These are phyloP conservation scores for Xylaria bambusicola DNA, from an alignment of 495 filamentous ascomycete genomes.

Conservation along the genomic window DNA sequence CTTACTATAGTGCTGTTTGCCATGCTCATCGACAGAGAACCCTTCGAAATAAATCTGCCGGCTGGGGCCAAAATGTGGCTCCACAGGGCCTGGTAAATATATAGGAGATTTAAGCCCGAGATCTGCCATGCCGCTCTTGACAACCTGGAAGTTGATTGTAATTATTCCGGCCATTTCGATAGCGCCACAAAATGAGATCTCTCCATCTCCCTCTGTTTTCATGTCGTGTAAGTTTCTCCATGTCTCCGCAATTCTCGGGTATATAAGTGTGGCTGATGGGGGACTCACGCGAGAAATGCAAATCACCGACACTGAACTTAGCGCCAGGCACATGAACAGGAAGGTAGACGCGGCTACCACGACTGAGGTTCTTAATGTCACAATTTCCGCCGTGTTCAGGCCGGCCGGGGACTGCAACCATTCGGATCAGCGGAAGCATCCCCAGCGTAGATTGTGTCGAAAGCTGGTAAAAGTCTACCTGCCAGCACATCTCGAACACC, in stretches of 20 bases:
- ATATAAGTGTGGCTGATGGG: background rate
- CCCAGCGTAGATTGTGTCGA: too few species aligned
- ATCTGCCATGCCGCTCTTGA: constrained; percentile 78
- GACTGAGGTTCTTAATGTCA: constrained; percentile 88
- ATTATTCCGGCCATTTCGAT: constrained; percentile 97
- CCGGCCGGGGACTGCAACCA: constrained; percentile 77
- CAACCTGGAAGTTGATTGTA: constrained; percentile 85
- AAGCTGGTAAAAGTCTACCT: too few species aligned
- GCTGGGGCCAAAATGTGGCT: constrained; percentile 86
- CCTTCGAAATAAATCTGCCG: constrained; percentile 91
- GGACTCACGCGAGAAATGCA: constrained; percentile 73
- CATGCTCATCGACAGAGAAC: constrained; percentile 88
- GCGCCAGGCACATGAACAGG: constrained; percentile 82
- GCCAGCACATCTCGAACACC: too few species aligned
- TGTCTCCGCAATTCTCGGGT: background rate
- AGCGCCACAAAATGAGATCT: constrained; percentile 94
- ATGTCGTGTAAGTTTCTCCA: background rate
- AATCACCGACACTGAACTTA: constrained; percentile 89
- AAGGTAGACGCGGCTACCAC: constrained; percentile 86
- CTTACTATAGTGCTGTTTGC: constrained; percentile 79
- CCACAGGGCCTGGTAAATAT: constrained; percentile 87
- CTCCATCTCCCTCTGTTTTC: constrained; percentile 74
- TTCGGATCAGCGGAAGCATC: background rate
- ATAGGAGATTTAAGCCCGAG: constrained; percentile 84
- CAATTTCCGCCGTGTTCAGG: constrained; percentile 72